Base-by-base conservation (phyloP, 164 flowering plant genomes). In the Aristolochia contorta region DNA sequence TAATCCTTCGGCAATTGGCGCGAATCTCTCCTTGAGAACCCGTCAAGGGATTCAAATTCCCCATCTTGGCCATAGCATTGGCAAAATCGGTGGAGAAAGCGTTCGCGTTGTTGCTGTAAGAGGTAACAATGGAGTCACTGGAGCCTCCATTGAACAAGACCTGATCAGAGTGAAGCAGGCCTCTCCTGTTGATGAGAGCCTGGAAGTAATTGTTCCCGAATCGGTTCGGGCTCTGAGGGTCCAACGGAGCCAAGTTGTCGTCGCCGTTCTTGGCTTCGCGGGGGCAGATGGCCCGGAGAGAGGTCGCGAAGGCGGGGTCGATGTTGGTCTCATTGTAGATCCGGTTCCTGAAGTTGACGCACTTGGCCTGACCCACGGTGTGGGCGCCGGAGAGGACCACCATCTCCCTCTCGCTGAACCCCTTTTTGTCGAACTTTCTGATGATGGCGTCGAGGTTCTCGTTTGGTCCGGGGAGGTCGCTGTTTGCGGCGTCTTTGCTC, bases 341-440 rank as follows among this genome's bases (percentile, higher is more conserved):
- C 32, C 77, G 68, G 58, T 47, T 32, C 55, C 75, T 65, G 59
- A 68, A 82, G 32, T 14, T 10, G 0, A 1, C 1, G 32, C 82
- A 82, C 25, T 56, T 68, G 0, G 79, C 65, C n/a, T 61, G 68
- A 16, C 86, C 82, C 10, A 82, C 54, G 0, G 81, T 72, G 73
- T 80, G 84, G 10, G 74, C 79, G 6, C 84, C 87, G 5, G 82
- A 78, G 20, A 82, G 67, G 1, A 64, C 83, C 13, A 79, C 82
- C 61, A 79, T 70, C 57, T 81, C 82, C 41, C 65, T 59, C 1
- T 43, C 57, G 30, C 16, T 65, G 16, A 81, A 66, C n/a, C 79
- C 81, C 50, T 77, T 65, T 0, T 24, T 53, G 6, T 54, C 12
- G 60, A 81, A 79, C 25, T 54, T 56, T 5, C 10, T 12, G 56